Evolutionary conservation across 2,329 filamentous ascomycete species (phyloP).

Genomic region (Cercospora janseana): DNA sequence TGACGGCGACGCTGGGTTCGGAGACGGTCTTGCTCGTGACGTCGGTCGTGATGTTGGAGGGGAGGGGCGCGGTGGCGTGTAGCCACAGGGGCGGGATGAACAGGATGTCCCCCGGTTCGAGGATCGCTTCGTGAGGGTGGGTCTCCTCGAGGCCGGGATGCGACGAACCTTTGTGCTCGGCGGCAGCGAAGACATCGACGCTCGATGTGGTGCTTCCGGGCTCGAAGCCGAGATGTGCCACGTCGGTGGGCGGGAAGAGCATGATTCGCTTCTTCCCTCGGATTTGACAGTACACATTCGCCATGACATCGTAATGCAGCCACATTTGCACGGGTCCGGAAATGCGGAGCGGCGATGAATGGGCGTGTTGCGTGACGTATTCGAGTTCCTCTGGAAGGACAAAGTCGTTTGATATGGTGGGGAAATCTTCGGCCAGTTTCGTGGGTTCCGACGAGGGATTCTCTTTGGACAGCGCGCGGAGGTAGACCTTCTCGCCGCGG

Average conservation of each 20-base stretch:
- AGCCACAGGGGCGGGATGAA: slow-evolving; percentile 83
- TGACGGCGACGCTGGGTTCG: slow-evolving; percentile 69
- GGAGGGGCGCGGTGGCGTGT: slow-evolving; percentile 67
- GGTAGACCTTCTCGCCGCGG: slow-evolving; percentile 64
- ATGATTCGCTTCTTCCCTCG: slow-evolving; percentile 69
- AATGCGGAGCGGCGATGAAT: slow-evolving; percentile 77
- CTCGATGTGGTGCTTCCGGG: slow-evolving; percentile 79
- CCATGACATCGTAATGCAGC: slow-evolving; percentile 90
- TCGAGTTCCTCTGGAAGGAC: slow-evolving; percentile 61
- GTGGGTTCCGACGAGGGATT: slow-evolving; percentile 69
- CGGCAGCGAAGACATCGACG: slow-evolving; percentile 63
- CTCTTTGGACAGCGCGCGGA: slow-evolving; percentile 71
- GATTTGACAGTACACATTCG: slow-evolving; percentile 81
- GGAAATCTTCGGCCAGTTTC: slow-evolving; percentile 69
- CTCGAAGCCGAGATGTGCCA: slow-evolving; percentile 66
- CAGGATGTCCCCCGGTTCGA: slow-evolving; percentile 71
- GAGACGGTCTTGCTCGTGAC: neutral
- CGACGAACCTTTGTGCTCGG: too few species aligned
- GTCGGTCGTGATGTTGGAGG: neutral
- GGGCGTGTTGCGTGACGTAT: slow-evolving; percentile 60
- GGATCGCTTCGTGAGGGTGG: slow-evolving; percentile 63
- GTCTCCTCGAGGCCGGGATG: slow-evolving; percentile 42
- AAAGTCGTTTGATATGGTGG: slow-evolving; percentile 68
- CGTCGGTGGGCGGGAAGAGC: slow-evolving; percentile 75
- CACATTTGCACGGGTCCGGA: slow-evolving; percentile 82